These are phyloP conservation scores for Cryptococcus amylolentus DNA, from an alignment of 1,284 basidiomycete species.

Conservation along the genomic window DNA sequence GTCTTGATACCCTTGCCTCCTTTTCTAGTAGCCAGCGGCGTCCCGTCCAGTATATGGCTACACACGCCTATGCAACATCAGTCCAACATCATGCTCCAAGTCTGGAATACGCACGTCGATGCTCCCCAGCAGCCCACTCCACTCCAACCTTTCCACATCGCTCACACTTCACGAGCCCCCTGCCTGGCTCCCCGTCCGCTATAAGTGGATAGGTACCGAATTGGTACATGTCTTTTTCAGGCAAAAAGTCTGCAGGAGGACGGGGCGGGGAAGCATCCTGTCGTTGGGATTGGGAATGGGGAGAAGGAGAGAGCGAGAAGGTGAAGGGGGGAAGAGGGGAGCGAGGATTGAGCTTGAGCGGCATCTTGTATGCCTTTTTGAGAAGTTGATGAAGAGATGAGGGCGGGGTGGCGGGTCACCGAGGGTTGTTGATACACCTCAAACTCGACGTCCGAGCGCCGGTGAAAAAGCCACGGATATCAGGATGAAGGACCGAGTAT, in stretches of 20 bases:
- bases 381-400: background rate
- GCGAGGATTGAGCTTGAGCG: conserved; percentile 29
- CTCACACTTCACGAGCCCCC: conserved; percentile 70
- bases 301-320: conserved; percentile 26
- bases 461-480: background rate
- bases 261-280: conserved; percentile 11
- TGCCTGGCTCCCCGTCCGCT: conserved; percentile 51
- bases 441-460: too few species aligned
- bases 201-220: conserved; percentile 68
- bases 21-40: conserved; percentile 51
- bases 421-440: background rate
- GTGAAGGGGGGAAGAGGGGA: conserved; percentile 34
- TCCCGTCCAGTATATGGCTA: conserved; percentile 56
- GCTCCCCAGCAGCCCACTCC: conserved; percentile 68
- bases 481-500: background rate
- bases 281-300: conserved; percentile 2
- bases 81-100: background rate
- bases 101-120: conserved; percentile 59
- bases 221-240: conserved; percentile 78
- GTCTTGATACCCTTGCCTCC: conserved; percentile 62
- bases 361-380: conserved; percentile 19
- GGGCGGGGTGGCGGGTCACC: background rate
- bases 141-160: conserved; percentile 74
- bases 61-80: conserved; percentile 57
- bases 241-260: conserved; percentile 75